Percentiles rank a stretch among this genome's conserved stretches.
Evolutionary conservation across 495 filamentous ascomycete species (phyloP).

Genomic region (Aspergillus affinis): DNA sequence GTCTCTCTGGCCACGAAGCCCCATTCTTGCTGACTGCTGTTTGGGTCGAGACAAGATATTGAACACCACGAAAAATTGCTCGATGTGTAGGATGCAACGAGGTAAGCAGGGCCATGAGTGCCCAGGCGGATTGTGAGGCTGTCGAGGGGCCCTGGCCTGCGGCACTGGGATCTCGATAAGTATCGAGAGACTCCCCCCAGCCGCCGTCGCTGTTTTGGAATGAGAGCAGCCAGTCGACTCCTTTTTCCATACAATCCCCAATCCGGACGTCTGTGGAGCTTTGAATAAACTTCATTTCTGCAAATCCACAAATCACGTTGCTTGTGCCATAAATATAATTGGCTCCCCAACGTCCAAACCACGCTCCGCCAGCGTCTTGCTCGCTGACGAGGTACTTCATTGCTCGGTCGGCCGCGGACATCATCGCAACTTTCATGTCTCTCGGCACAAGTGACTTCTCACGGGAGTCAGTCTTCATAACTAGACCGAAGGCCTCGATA

Average conservation of each 20-base stretch:
- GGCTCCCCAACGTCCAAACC: constrained; percentile 38
- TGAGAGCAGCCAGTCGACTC: constrained; percentile 24
- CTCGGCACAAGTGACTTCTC: neutral
- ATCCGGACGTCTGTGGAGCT: too few relatives aligned
- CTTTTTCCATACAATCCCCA: too few relatives aligned
- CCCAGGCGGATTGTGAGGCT: constrained; percentile 40
- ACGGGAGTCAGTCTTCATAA: constrained; percentile 17
- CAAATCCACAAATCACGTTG: constrained; percentile 31
- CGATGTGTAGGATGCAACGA: too few relatives aligned
- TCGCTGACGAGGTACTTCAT: constrained; percentile 21
- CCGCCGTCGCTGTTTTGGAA: constrained; percentile 36
- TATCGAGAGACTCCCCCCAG: constrained; percentile 33
- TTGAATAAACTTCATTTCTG: too few relatives aligned
- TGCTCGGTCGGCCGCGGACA: constrained; percentile 8
- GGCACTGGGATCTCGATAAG: constrained; percentile 22
- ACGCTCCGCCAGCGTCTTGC: constrained; percentile 30
- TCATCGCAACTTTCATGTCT: constrained; percentile 1
- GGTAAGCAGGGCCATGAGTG: constrained; percentile 31
- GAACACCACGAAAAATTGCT: too few relatives aligned
- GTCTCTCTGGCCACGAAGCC: constrained; percentile 27
- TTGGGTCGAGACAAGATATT: constrained; percentile 20
- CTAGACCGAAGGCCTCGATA: constrained; percentile 39
- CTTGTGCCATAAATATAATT: constrained; percentile 42
- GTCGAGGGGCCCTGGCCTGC: constrained; percentile 26
- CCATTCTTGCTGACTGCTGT: neutral